A percentile compares a stretch with the other conserved stretches of the same genome.
Conservation (phyloP, 345 rosid genomes). For the Carallia brachiata region DNA sequence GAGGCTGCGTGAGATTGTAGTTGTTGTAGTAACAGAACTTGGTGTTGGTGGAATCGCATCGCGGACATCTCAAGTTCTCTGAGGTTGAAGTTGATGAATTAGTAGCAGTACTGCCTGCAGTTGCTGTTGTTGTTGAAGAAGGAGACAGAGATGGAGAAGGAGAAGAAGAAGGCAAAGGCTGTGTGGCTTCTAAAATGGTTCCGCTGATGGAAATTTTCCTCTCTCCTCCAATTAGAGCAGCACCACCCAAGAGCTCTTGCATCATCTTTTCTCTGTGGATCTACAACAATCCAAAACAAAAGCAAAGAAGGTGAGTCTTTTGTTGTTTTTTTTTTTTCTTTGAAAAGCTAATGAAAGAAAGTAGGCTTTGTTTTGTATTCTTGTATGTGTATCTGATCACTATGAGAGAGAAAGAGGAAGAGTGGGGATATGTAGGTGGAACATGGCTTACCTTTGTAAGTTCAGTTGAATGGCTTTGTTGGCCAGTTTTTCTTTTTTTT, state of each 20-base stretch:
- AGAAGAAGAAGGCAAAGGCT: constrained; percentile 30
- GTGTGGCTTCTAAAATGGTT: constrained; percentile 44
- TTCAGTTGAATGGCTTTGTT: constrained; percentile 21
- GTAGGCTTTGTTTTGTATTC: constrained; percentile 35
- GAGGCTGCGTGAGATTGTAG: constrained; percentile 81
- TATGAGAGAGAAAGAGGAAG: constrained; percentile 11
- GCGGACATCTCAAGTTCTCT: constrained; percentile 58
- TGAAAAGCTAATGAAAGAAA: constrained; percentile 43
- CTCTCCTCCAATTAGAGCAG: constrained; percentile 42
- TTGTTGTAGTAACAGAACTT: constrained; percentile 84
- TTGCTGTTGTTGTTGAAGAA: constrained; percentile 9
- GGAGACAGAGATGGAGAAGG: constrained; percentile 25
- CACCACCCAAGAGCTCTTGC: constrained; percentile 63
- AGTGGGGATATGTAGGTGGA: constrained; percentile 9
- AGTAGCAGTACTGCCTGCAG: constrained; percentile 5
- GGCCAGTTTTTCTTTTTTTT: constrained; percentile 1
- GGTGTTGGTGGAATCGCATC: constrained; percentile 73
- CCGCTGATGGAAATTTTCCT: constrained; percentile 40
- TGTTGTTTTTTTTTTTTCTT: background rate
- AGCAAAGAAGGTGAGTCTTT: constrained; percentile 33
- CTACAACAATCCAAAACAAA: constrained; percentile 69
- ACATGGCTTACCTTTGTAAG: constrained; percentile 33
- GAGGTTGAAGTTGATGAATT: constrained; percentile 31
- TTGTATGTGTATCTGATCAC: constrained; percentile 19
- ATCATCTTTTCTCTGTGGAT: constrained; percentile 56